A percentile compares a stretch with the other conserved stretches of the same genome.
Conservation (phyloP, 371 early-diverging fungal species). For the Amoeboaphelidium occidentale region DNA sequence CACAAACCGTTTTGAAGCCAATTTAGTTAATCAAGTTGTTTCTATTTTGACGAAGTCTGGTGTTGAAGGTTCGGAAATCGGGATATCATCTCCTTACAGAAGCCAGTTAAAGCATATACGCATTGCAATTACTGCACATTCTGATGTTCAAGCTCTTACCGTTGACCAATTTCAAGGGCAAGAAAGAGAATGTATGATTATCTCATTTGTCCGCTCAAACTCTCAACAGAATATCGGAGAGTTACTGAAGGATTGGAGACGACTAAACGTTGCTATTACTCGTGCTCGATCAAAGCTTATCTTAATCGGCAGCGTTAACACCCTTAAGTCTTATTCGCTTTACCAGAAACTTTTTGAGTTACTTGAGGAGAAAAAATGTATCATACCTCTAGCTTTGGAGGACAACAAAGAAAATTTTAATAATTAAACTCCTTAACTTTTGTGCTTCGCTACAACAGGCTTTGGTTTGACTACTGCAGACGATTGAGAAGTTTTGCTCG, state of each 20-base stretch:
- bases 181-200: slow-evolving; percentile 66
- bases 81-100: slow-evolving; percentile 63
- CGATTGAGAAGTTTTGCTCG: no score
- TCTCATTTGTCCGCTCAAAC: slow-evolving; percentile 73
- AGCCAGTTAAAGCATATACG: slow-evolving; percentile 47
- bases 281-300: slow-evolving; percentile 74
- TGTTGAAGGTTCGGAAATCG: slow-evolving; percentile 30
- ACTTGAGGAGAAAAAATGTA: not conserved
- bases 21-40: slow-evolving; percentile 23
- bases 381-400: no score
- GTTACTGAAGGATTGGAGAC: slow-evolving; percentile 65
- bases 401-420: no score
- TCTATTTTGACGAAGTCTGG: slow-evolving; percentile 30
- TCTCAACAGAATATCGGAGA: slow-evolving; percentile 45
- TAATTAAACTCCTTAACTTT: no score
- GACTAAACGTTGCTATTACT: slow-evolving; percentile 94
- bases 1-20: slow-evolving; percentile 41
- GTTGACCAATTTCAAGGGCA: slow-evolving; percentile 82
- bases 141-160: slow-evolving; percentile 36
- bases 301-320: slow-evolving; percentile 52
- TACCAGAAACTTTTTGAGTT: not conserved
- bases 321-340: slow-evolving; percentile 12
- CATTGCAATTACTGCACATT: slow-evolving; percentile 9
- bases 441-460: no score
- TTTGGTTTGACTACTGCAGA: no score